phyloP scores from a whole-genome alignment of 163 green algal genomes.

The Chlamydomonas reinhardtii region DNA sequence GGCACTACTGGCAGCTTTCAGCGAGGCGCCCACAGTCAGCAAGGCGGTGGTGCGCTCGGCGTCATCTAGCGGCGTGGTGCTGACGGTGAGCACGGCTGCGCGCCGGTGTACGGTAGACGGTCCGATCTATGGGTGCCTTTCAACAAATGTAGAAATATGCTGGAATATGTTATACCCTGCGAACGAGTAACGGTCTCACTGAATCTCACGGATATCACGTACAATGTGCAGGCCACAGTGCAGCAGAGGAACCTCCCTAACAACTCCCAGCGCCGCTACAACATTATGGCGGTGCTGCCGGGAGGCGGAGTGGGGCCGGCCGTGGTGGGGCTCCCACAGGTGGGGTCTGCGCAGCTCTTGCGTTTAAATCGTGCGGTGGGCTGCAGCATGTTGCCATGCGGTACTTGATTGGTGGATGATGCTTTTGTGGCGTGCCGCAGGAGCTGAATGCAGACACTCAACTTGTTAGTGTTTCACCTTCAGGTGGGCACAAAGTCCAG shows the following conservation, averaged over 20 bases:
- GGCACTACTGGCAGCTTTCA: slow-evolving; percentile 27
- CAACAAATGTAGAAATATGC: too few species aligned
- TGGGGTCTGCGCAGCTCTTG: background rate
- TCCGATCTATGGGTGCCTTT: too few species aligned
- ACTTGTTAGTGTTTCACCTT: slow-evolving; percentile 26
- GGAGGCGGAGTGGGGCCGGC: background rate
- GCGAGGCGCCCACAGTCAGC: slow-evolving; percentile 25
- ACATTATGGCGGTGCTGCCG: background rate
- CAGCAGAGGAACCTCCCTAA: slow-evolving; percentile 50
- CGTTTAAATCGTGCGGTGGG: too few species aligned
- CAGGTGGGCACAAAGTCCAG: background rate
- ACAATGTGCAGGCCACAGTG: slow-evolving; percentile 3
- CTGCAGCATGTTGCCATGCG: too few species aligned
- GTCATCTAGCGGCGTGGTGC: background rate
- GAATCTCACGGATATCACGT: too few species aligned
- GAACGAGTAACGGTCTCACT: too few species aligned
- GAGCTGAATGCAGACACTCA: slow-evolving; percentile 17
- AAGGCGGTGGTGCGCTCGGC: slow-evolving; percentile 7
- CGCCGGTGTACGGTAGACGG: too few species aligned
- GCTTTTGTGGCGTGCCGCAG: background rate
- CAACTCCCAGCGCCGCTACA: slow-evolving; percentile 44
- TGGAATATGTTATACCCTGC: too few species aligned
- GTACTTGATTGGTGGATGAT: too few species aligned
- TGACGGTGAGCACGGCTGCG: slow-evolving; percentile 24
- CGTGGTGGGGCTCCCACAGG: slow-evolving; percentile 29